A percentile compares a stretch with the other conserved stretches of the same genome.
These are phyloP conservation scores for Hypsizygus marmoreus DNA, from an alignment of 768 basidiomycete genomes.

Conservation along the genomic window DNA sequence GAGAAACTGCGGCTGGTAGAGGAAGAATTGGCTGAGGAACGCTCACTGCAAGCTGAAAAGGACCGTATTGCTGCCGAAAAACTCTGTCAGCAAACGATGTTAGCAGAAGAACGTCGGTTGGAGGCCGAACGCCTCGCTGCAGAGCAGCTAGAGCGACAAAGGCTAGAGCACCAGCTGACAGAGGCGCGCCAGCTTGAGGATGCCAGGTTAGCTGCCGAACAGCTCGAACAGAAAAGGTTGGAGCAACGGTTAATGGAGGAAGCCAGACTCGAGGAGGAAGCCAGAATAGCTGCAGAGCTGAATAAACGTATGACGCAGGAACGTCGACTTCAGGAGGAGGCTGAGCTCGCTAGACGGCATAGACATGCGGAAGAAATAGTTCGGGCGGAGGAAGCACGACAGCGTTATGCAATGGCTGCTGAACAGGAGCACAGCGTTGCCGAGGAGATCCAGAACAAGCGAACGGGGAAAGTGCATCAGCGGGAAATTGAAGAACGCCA, in stretches of 20 bases:
- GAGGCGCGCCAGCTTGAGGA: constrained; percentile 19
- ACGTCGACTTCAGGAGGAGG: constrained; percentile 19
- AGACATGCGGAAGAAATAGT: constrained; percentile 19
- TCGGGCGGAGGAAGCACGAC: constrained; percentile 13
- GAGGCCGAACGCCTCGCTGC: constrained; percentile 24
- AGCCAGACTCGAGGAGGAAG: constrained; percentile 19
- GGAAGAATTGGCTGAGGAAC: constrained; percentile 32
- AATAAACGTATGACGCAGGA: constrained; percentile 12
- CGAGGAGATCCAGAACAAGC: neutral
- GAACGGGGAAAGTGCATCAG: neutral
- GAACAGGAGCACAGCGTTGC: neutral
- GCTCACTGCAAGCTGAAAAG: constrained; percentile 28
- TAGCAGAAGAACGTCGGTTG: constrained; percentile 21
- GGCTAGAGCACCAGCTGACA: constrained; percentile 14
- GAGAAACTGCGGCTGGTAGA: constrained; percentile 33
- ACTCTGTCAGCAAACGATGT: constrained; percentile 26
- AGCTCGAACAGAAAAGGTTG: constrained; percentile 5
- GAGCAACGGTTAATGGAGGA: constrained; percentile 20
- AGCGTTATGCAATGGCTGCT: neutral
- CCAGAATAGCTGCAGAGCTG: constrained; percentile 15
- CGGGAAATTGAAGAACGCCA: neutral
- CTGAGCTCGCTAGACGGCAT: constrained; percentile 18
- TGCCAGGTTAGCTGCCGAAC: constrained; percentile 16
- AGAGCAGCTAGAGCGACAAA: constrained; percentile 19
- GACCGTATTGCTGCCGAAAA: constrained; percentile 22